Percentiles rank a stretch among this genome's conserved stretches.
Evolutionary conservation across 139 green algal genomes (phyloP).

Genomic region (Klebsormidium nitens): DNA sequence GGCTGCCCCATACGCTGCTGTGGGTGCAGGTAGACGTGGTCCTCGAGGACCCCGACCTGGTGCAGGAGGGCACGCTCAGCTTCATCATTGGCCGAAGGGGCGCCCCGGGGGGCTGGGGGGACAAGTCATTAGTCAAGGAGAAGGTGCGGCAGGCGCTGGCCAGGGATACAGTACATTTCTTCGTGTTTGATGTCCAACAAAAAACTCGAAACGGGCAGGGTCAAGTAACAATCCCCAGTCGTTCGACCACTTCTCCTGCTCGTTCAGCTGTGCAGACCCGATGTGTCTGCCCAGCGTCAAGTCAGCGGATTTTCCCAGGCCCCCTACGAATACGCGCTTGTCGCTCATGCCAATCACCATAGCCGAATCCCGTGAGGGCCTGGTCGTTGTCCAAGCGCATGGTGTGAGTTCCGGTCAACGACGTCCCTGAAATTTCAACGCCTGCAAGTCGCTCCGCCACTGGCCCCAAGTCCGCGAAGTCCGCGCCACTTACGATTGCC

Average conservation of each 20-base stretch:
- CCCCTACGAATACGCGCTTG: not conserved
- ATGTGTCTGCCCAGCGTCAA: not conserved
- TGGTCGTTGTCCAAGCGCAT: no score
- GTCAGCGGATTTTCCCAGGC: not conserved
- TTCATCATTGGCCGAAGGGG: conserved; percentile 9
- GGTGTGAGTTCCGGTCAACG: no score
- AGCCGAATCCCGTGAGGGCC: no score
- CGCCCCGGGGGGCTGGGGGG: not conserved
- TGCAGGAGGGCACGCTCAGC: conserved; percentile 27
- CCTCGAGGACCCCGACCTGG: conserved; percentile 23
- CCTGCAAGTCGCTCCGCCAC: not conserved
- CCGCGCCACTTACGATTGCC: not conserved
- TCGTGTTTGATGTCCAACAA: no score
- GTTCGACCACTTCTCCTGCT: not conserved
- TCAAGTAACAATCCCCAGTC: no score
- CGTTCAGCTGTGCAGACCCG: not conserved
- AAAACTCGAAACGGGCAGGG: no score
- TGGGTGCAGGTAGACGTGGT: conserved; percentile 1
- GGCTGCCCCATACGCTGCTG: not conserved
- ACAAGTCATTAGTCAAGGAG: conserved; percentile 12
- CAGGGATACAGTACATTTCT: not conserved
- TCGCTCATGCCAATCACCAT: no score
- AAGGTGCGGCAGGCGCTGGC: conserved; percentile 10
- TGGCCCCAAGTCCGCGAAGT: no score
- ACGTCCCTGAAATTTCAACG: not conserved